Evolutionary conservation across 805 yeast species (phyloP).

Genomic region (Grigorovia humatica): DNA sequence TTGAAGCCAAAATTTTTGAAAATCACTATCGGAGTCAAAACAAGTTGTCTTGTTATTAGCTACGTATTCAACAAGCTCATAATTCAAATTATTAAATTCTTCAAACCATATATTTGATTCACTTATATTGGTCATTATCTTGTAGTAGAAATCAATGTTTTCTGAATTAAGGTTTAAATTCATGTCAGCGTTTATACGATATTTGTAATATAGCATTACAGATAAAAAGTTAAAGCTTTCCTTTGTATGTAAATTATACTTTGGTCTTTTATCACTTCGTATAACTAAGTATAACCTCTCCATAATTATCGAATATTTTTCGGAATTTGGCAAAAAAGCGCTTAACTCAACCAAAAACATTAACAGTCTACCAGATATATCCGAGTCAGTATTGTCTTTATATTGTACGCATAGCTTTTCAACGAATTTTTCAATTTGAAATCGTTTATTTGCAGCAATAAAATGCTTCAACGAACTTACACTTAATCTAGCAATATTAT

Average conservation of each 20-base stretch:
- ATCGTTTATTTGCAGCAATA: neutral
- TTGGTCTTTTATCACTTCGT: neutral
- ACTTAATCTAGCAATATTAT: conserved; percentile 7
- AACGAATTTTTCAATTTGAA: neutral
- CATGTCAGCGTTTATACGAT: conserved; percentile 4
- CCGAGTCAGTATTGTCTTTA: neutral
- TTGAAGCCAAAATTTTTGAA: conserved; percentile 5
- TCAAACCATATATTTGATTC: conserved; percentile 8
- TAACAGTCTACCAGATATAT: neutral
- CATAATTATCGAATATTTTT: neutral
- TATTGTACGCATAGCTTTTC: neutral
- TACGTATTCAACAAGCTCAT: conserved; percentile 1
- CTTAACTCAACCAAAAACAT: neutral
- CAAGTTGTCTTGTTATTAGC: neutral
- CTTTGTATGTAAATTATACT: neutral
- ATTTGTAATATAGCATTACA: conserved; percentile 13
- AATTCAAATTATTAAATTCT: conserved; percentile 2
- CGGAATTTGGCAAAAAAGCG: neutral
- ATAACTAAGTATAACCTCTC: neutral
- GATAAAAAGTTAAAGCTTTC: conserved; percentile 19
- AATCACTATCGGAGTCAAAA: neutral
- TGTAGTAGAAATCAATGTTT: conserved; percentile 13
- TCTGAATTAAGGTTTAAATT: neutral
- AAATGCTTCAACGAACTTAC: neutral
- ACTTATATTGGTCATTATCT: conserved; percentile 12